Evolutionary conservation across 768 basidiomycete species (phyloP), one percentile per base, ranked within the genome.

Genomic region (Pluteus cervinus): DNA sequence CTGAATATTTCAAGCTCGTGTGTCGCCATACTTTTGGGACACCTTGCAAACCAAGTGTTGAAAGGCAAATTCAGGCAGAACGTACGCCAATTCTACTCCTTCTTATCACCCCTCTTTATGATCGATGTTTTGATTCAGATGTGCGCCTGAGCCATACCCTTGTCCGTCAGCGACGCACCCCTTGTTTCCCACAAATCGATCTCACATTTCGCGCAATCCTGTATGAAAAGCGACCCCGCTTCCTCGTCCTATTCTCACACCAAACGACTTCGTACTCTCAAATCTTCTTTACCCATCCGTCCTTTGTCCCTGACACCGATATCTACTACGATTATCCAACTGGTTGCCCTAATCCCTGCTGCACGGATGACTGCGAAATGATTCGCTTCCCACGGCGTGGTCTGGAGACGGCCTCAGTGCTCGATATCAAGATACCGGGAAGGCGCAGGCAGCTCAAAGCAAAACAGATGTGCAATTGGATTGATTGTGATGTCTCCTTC

Each of bases 171-270:
- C 74, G 74, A 23, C 74, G 84, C n/a, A 79, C 74, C 4, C 84
- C 84, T 0, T 86, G 84, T 56, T 85, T 86, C 56, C 84, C 84
- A 4, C 84, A 86, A 57, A 81, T 86, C 59, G 84, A 86, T 59
- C 72, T 86, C 42, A 76, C 78, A 24, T 68, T 86, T 37, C 81
- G 84, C 25, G 82, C 83, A 9, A 79, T 86, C 48, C 66, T 86
- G 3, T 70, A 78, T 61, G 83, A 86, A 57, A 85, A 85, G 51
- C 72, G 68, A 34, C 84, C 84, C 4, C 83, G 79, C 24, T 86
- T 86, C 56, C 65, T 86, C 49, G 71, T 86, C 31, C 69, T 86
- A 44, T 86, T 86, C 58, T 86, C 83, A 18, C 81, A 82, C 51
- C 82, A 86, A 53, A 80, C 81, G 20, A 81, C 81, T 7, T 86